A percentile compares a stretch with the other conserved stretches of the same genome.
Evolutionary conservation across 1,139 yeast genomes (phyloP).

Genomic region (Suhomyces maxii): DNA sequence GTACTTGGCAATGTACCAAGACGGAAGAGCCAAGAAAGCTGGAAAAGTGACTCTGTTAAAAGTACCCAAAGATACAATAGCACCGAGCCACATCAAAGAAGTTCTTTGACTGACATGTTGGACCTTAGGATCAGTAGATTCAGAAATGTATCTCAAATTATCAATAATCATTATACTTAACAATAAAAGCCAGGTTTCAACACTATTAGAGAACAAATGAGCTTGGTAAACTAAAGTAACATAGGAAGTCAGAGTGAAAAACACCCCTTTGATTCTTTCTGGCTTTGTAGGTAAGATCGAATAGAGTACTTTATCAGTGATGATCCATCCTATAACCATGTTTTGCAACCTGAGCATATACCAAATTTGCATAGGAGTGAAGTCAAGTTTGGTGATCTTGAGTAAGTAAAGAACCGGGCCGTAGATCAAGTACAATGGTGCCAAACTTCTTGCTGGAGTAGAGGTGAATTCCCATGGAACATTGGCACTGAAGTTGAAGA

Average conservation of each 20-base stretch:
- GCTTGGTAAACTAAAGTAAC: conserved; percentile 78
- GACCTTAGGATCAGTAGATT: conserved; percentile 11
- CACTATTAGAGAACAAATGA: conserved; percentile 84
- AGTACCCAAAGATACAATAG: conserved; percentile 60
- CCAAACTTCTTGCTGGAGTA: conserved; percentile 70
- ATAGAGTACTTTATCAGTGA: conserved; percentile 53
- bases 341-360: conserved; percentile 59
- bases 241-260: conserved; percentile 74
- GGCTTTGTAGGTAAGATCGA: conserved; percentile 56
- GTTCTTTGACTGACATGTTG: conserved; percentile 8
- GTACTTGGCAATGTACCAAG: conserved; percentile 38
- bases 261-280: conserved; percentile 62
- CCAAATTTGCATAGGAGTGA: conserved; percentile 52
- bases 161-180: conserved; percentile 53
- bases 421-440: conserved; percentile 66
- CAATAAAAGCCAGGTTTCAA: conserved; percentile 73
- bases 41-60: conserved; percentile 87
- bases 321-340: conserved; percentile 57
- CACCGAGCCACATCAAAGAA: conserved; percentile 47
- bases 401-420: conserved; percentile 59
- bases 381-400: conserved; percentile 19
- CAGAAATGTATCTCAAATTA: conserved; percentile 37
- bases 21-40: conserved; percentile 70
- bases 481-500: conserved; percentile 53
- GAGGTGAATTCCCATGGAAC: conserved; percentile 84